Conservation (phyloP, 805 yeast species). For the Phaffomyces opuntiae region DNA sequence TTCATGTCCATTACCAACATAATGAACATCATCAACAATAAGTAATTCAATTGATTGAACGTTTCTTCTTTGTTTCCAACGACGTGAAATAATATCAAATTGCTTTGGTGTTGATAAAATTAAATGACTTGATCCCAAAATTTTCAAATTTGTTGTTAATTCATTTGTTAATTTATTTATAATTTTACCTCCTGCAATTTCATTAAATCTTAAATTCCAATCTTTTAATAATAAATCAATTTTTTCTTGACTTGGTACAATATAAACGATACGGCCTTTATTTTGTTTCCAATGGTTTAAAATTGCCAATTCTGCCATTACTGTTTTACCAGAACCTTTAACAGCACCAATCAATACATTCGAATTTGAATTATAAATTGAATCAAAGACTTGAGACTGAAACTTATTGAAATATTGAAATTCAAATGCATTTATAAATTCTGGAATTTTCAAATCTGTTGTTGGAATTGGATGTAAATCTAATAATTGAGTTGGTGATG, state of each 20-base stretch:
- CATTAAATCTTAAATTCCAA: slow-evolving; percentile 49
- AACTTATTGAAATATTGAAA: slow-evolving; percentile 58
- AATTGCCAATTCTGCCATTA: slow-evolving; percentile 65
- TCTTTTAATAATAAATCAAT: slow-evolving; percentile 37
- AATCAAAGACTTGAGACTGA: slow-evolving; percentile 65
- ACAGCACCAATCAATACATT: slow-evolving; percentile 63
- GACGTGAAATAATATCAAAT: slow-evolving; percentile 63
- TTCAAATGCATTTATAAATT: slow-evolving; percentile 37
- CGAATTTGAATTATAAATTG: slow-evolving; percentile 50
- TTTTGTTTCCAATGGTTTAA: slow-evolving; percentile 65
- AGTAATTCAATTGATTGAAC: slow-evolving; percentile 62
- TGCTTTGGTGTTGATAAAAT: slow-evolving; percentile 74
- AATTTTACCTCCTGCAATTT: slow-evolving; percentile 48
- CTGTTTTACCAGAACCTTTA: slow-evolving; percentile 72
- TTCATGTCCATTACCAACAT: slow-evolving; percentile 45
- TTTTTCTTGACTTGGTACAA: slow-evolving; percentile 55
- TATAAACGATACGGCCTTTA: slow-evolving; percentile 63
- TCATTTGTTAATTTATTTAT: slow-evolving; percentile 52
- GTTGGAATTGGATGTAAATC: slow-evolving; percentile 45
- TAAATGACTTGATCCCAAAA: slow-evolving; percentile 56
- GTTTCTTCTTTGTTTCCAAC: slow-evolving; percentile 77
- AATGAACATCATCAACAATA: slow-evolving; percentile 69
- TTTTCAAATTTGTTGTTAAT: slow-evolving; percentile 41
- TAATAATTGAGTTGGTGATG: slow-evolving; percentile 53
- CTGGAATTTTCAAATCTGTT: slow-evolving; percentile 39